phyloP scores from a whole-genome alignment of 75 land plant species.

The Gnetum montanum region DNA sequence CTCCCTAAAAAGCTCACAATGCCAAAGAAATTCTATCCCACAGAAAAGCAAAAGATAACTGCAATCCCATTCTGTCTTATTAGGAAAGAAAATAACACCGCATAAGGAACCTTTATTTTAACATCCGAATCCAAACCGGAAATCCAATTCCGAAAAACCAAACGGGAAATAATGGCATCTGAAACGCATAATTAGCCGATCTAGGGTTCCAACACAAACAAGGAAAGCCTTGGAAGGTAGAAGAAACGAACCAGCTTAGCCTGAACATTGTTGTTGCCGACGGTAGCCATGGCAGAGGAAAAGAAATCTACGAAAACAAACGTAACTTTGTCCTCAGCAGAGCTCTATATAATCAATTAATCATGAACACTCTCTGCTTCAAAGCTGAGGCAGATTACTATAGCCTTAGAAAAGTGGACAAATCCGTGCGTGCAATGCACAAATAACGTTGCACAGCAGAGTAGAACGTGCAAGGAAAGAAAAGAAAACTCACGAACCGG shows the following conservation, averaged over 20 bases:
- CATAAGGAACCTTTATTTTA: neutral
- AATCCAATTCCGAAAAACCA: neutral
- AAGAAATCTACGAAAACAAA: too few relatives aligned
- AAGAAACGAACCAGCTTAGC: conserved; percentile 55
- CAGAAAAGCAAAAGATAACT: neutral
- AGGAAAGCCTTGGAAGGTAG: neutral
- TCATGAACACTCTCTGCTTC: too few relatives aligned
- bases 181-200: neutral
- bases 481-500: too few relatives aligned
- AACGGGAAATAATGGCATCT: neutral
- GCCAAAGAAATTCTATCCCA: neutral
- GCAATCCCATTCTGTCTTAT: neutral
- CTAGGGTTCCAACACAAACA: neutral
- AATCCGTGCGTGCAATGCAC: too few relatives aligned
- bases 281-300: conserved; percentile 48
- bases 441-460: too few relatives aligned
- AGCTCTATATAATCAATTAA: too few relatives aligned
- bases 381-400: too few relatives aligned
- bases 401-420: too few relatives aligned
- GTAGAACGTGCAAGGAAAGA: too few relatives aligned
- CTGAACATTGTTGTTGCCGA: conserved; percentile 41
- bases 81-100: neutral
- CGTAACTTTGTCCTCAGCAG: too few relatives aligned
- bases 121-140: neutral
- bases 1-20: neutral